These are phyloP conservation scores for Auriscalpium orientale DNA, from an alignment of 768 basidiomycete species.

Conservation along the genomic window DNA sequence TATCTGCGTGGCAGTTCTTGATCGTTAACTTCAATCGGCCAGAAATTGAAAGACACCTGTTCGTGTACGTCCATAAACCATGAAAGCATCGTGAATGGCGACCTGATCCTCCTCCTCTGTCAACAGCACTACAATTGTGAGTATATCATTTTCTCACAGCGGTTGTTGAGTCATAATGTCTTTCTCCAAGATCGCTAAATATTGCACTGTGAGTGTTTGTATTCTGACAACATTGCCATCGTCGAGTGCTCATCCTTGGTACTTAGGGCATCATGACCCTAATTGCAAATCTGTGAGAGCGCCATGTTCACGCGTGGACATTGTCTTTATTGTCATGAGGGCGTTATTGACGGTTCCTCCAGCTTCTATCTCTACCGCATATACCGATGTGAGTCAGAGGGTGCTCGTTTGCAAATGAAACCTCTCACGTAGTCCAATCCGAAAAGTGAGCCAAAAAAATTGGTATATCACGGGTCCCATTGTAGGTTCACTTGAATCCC, in stretches of 20 bases:
- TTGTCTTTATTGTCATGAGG: background rate
- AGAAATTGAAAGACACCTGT: background rate
- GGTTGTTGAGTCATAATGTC: too few relatives aligned
- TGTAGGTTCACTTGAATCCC: background rate
- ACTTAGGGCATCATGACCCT: background rate
- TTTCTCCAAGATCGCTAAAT: background rate
- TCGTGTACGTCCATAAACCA: background rate
- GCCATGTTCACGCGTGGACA: too few relatives aligned
- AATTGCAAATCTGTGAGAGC: background rate
- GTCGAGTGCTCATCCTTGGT: background rate
- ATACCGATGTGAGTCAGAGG: background rate
- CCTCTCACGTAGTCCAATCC: too few relatives aligned
- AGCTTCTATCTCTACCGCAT: background rate
- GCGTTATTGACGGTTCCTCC: background rate
- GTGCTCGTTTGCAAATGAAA: too few relatives aligned
- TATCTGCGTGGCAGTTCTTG: background rate
- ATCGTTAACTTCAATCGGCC: background rate
- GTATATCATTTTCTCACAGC: too few relatives aligned
- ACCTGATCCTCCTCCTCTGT: too few relatives aligned
- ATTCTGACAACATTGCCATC: background rate
- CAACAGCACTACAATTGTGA: too few relatives aligned
- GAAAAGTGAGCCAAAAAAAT: background rate
- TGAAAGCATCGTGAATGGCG: too few relatives aligned
- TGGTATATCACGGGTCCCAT: background rate
- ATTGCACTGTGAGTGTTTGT: background rate